Evolutionary conservation across 2,329 filamentous ascomycete genomes (phyloP).

Genomic region (Coleophoma eucalyptorum): DNA sequence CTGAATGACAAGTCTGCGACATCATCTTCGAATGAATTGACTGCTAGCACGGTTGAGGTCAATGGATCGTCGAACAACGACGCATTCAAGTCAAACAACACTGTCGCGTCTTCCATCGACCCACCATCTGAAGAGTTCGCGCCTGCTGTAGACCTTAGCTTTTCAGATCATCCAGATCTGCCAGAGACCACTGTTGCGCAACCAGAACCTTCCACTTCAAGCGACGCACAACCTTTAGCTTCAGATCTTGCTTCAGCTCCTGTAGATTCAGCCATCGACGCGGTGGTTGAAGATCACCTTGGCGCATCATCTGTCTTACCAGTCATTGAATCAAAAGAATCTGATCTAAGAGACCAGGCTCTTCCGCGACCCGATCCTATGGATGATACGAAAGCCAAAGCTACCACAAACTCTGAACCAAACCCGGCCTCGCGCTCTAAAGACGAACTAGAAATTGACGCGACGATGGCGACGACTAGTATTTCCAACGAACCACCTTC

Average conservation of each 20-base stretch:
- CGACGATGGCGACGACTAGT: background rate
- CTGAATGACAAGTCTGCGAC: background rate
- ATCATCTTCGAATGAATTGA: constrained; percentile 2
- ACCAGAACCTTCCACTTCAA: constrained; percentile 7
- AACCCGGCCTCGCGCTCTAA: background rate
- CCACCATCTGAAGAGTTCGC: constrained; percentile 5
- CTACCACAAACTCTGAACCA: background rate
- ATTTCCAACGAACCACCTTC: background rate
- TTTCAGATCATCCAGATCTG: constrained; percentile 14
- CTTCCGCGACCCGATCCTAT: background rate
- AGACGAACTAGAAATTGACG: background rate
- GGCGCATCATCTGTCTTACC: constrained; percentile 22
- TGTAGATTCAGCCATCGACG: constrained; percentile 15
- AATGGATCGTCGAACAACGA: constrained; percentile 19
- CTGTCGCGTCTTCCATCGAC: constrained; percentile 7
- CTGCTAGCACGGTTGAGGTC: constrained; percentile 8
- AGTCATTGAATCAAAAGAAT: constrained; percentile 25
- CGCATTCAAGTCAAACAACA: constrained; percentile 24
- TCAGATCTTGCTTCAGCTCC: constrained; percentile 7
- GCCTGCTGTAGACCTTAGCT: constrained; percentile 6
- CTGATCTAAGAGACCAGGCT: constrained; percentile 22
- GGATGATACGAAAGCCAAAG: background rate
- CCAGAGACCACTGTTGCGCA: constrained; percentile 13
- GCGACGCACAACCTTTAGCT: constrained; percentile 5
- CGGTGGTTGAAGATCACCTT: constrained; percentile 17